phyloP scores from a whole-genome alignment of 768 basidiomycete species.

The Tephrocybe rancida region DNA sequence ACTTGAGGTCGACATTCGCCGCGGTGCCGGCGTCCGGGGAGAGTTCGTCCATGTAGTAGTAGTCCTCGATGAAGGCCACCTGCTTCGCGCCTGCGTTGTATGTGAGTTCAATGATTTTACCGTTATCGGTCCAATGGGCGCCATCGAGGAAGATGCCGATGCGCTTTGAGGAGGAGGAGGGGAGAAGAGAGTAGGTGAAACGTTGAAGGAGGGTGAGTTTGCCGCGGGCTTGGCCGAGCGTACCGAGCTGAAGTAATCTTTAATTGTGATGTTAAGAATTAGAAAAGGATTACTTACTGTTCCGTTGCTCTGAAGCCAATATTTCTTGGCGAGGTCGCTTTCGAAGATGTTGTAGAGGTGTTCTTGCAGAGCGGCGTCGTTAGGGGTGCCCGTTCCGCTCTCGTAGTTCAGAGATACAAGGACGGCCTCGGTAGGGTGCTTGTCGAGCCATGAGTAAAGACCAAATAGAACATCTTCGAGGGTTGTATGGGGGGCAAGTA shows the following conservation, averaged over 20 bases:
- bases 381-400: slow-evolving; percentile 43
- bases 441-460: slow-evolving; percentile 52
- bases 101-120: slow-evolving; percentile 41
- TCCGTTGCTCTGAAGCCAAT: slow-evolving; percentile 51
- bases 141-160: slow-evolving; percentile 48
- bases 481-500: slow-evolving; percentile 45
- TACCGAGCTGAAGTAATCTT: slow-evolving; percentile 37
- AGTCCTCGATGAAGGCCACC: slow-evolving; percentile 51
- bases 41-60: slow-evolving; percentile 38
- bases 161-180: slow-evolving; percentile 35
- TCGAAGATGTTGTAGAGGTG: slow-evolving; percentile 42
- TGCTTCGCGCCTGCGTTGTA: slow-evolving; percentile 41
- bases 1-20: slow-evolving; percentile 45
- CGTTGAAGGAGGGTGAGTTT: slow-evolving; percentile 55
- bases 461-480: slow-evolving; percentile 55
- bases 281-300: slow-evolving; percentile 25
- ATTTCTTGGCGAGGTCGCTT: slow-evolving; percentile 37
- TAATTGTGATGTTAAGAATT: no score
- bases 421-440: slow-evolving; percentile 53
- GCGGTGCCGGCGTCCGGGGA: slow-evolving; percentile 32
- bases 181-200: slow-evolving; percentile 43
- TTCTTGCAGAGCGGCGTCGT: slow-evolving; percentile 43
- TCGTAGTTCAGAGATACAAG: slow-evolving; percentile 54
- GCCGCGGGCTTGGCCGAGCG: slow-evolving; percentile 51
- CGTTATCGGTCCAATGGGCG: slow-evolving; percentile 51